These are phyloP conservation scores for Fusarium brevicatenulatum DNA, from an alignment of 2,329 filamentous ascomycete species.

Conservation along the genomic window DNA sequence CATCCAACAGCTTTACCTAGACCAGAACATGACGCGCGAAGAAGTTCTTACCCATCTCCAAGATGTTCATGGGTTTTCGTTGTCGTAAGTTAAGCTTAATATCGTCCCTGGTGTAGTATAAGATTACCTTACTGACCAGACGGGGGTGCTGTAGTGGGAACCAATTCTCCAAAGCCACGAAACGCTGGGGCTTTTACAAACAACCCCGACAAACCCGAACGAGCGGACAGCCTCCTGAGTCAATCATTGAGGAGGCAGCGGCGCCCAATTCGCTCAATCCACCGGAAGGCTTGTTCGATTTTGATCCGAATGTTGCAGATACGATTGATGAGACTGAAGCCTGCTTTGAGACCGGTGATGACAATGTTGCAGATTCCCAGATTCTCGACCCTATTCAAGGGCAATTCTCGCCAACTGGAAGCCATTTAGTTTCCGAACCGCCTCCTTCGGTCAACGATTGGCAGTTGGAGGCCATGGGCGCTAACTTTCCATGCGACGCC, in stretches of 20 bases:
- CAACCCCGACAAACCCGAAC: rapidly evolving
- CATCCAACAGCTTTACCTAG: not conserved
- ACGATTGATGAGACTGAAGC: not conserved
- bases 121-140: not conserved
- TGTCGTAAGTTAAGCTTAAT: not conserved
- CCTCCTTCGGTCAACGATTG: rapidly evolving
- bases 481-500: not conserved
- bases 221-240: rapidly evolving
- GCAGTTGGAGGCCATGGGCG: rapidly evolving
- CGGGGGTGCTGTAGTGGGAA: rapidly evolving
- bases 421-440: rapidly evolving
- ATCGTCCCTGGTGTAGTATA: not conserved
- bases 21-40: rapidly evolving
- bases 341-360: rapidly evolving
- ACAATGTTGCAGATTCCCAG: rapidly evolving
- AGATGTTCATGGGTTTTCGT: rapidly evolving
- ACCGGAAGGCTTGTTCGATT: not conserved
- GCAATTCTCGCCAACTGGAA: rapidly evolving
- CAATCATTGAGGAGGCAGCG: rapidly evolving
- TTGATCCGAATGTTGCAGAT: not conserved
- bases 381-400: rapidly evolving
- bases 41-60: rapidly evolving
- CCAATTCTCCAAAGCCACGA: not conserved
- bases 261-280: rapidly evolving
- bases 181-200: not conserved